Percentiles rank a stretch among this genome's conserved stretches.
phyloP scores from a whole-genome alignment of 2,329 filamentous ascomycete species.

The Colletotrichum karsti region DNA sequence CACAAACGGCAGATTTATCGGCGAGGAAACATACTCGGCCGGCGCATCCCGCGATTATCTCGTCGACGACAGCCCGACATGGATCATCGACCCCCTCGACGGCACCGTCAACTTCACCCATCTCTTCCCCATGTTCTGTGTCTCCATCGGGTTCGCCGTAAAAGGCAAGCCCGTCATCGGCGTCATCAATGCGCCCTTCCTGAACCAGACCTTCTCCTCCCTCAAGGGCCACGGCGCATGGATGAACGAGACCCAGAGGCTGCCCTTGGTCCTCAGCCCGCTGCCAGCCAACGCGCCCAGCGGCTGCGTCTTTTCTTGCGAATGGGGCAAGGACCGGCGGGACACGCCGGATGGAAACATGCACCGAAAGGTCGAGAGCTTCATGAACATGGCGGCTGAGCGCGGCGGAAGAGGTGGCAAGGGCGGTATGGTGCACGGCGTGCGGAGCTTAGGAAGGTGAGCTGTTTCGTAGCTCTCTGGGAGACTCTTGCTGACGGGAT shows the following conservation, averaged over 20 bases:
- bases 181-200: conserved; percentile 76
- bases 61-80: conserved; percentile 70
- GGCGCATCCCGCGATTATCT: conserved; percentile 74
- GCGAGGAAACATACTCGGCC: conserved; percentile 80
- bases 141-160: conserved; percentile 76
- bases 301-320: conserved; percentile 77
- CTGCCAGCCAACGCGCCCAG: conserved; percentile 71
- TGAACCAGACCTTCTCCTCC: conserved; percentile 74
- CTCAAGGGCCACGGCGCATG: conserved; percentile 73
- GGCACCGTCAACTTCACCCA: conserved; percentile 86
- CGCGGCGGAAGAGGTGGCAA: conserved; percentile 67
- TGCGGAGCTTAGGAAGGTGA: conserved; percentile 72
- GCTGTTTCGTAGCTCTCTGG: neutral
- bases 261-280: conserved; percentile 71
- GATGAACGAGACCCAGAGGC: conserved; percentile 69
- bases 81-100: conserved; percentile 81
- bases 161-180: conserved; percentile 70
- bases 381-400: conserved; percentile 79
- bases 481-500: neutral
- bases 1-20: conserved; percentile 67
- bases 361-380: conserved; percentile 76
- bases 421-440: conserved; percentile 82
- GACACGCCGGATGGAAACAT: conserved; percentile 74
- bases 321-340: conserved; percentile 82
- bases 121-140: conserved; percentile 83